Evolutionary conservation across 106 monocot species (phyloP), one percentile per base, ranked within the genome.

Genomic region (Xerophyta viscosa): DNA sequence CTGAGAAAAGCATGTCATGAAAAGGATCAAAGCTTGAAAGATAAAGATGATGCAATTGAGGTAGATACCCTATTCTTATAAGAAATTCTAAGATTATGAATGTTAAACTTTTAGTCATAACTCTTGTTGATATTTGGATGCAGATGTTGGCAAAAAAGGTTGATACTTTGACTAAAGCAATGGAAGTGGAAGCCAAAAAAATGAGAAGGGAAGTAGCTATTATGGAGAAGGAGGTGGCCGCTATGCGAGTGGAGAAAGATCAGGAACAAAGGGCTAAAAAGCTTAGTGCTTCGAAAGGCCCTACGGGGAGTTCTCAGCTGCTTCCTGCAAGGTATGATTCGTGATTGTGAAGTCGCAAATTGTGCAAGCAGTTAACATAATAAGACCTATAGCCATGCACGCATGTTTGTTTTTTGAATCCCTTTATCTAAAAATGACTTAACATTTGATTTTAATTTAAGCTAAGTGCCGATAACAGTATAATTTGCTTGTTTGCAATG

Each of bases 141-240:
- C 48, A 92, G 92, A 92, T 87, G 79, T 54, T 92, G 25, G 69
- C 82, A 22, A 86, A 79, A 57, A 92, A 92, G 66, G 92, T 87
- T 12, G 92, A 92, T 60, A 92, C 79, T 13, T 58, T 92, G 44
- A 87, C 79, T 8, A 92, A 92, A 68, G 92, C 92, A 44, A 87
- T 87, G 92, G 92, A 92, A 48, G 82, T 92, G 9, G 92, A 92
- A 58, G 92, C 92, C n/a, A 92, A 87, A 62, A 92, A 92, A 69
- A 92, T 87, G 92, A 86, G 92, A 72, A 85, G 87, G 42, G 92
- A 92, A 64, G 82, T 92, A 33, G 82, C 92, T 59, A 76, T 79
- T 3, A 87, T 92, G 86, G 92, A 83, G 74, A 92, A 92, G 47
- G 87, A 92, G 72, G 78, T 92, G 29, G 79, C 82, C 64, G 72